Evolutionary conservation across 768 basidiomycete species (phyloP).

Genomic region (Mycena polygramma): DNA sequence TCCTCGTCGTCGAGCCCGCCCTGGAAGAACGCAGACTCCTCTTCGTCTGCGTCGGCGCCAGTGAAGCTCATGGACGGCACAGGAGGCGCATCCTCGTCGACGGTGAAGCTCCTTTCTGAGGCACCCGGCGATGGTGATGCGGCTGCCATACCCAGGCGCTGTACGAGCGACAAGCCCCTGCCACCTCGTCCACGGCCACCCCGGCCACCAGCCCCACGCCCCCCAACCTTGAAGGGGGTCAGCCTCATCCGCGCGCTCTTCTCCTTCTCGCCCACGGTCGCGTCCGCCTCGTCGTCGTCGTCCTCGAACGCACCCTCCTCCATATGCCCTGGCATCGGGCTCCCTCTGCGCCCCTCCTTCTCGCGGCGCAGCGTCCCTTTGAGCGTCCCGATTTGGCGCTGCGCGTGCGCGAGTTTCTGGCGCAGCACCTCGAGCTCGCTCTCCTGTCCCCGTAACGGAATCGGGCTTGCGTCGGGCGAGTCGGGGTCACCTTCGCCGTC

Average conservation of each 20-base stretch:
- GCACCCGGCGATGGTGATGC: constrained; percentile 65
- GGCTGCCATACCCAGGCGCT: constrained; percentile 72
- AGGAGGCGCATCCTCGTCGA: constrained; percentile 53
- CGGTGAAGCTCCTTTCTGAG: constrained; percentile 48
- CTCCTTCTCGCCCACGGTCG: constrained; percentile 50
- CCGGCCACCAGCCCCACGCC: constrained; percentile 64
- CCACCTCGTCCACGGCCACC: constrained; percentile 61
- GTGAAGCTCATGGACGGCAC: constrained; percentile 51
- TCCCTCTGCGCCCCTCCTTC: constrained; percentile 80
- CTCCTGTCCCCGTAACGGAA: constrained; percentile 40
- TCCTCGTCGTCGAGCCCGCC: constrained; percentile 1
- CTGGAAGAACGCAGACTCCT: constrained; percentile 38
- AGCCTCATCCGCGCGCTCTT: constrained; percentile 54
- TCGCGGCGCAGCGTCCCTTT: constrained; percentile 85
- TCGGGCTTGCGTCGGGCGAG: constrained; percentile 74
- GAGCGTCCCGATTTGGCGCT: constrained; percentile 86
- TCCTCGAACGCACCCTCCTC: constrained; percentile 60
- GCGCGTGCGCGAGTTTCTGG: constrained; percentile 86
- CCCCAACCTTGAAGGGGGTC: constrained; percentile 69
- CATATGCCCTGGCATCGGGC: constrained; percentile 56
- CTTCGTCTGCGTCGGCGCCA: constrained; percentile 23
- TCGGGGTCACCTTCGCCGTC: constrained; percentile 62
- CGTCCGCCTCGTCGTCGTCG: constrained; percentile 62
- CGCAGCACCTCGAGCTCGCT: constrained; percentile 85
- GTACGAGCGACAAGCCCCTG: constrained; percentile 69